A percentile compares a stretch with the other conserved stretches of the same genome.
These are phyloP conservation scores for Tetraselmis striata DNA, from an alignment of 139 green algal species.

Conservation along the genomic window DNA sequence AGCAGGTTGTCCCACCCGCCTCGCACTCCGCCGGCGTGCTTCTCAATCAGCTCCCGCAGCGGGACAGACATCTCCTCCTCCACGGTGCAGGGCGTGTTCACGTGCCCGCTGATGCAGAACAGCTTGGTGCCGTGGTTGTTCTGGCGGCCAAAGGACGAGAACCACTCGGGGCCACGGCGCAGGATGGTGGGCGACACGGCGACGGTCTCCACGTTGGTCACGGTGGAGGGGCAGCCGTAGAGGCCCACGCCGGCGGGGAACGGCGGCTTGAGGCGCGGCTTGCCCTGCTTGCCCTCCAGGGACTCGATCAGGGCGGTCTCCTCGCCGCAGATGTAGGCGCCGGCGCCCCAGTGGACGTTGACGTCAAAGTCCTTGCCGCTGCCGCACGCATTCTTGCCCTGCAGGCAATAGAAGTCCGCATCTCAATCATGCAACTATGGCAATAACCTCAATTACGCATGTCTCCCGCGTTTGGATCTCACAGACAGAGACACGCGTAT, in stretches of 20 bases:
- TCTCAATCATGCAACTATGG: too few relatives aligned
- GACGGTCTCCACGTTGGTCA: slow-evolving; percentile 97
- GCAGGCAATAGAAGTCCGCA: too few relatives aligned
- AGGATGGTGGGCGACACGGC: slow-evolving; percentile 95
- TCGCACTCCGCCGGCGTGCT: slow-evolving; percentile 86
- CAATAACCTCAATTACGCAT: too few relatives aligned
- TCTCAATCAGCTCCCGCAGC: slow-evolving; percentile 93
- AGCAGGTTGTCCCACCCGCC: slow-evolving; percentile 98
- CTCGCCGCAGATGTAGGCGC: slow-evolving; percentile 98
- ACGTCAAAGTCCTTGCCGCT: slow-evolving; percentile 92
- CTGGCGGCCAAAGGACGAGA: slow-evolving; percentile 87
- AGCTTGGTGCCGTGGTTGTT: slow-evolving; percentile 99
- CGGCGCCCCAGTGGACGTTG: slow-evolving; percentile 87
- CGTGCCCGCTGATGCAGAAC: slow-evolving; percentile 97
- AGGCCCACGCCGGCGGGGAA: slow-evolving; percentile 94
- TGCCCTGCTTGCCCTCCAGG: slow-evolving; percentile 92
- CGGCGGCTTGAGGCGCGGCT: slow-evolving; percentile 94
- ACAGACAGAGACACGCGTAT: not conserved
- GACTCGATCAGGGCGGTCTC: slow-evolving; percentile 96
- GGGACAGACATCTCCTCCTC: slow-evolving; percentile 99
- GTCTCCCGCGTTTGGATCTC: too few relatives aligned
- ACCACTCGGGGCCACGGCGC: slow-evolving; percentile 91
- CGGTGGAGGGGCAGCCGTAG: slow-evolving; percentile 95
- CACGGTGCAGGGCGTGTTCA: slow-evolving; percentile 96
- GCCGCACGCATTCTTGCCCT: slow-evolving; percentile 91